Percentiles rank a stretch among this genome's conserved stretches.
These are phyloP conservation scores for Phytophthora cryptogea DNA, from an alignment of 352 stramenopile species.

Conservation along the genomic window DNA sequence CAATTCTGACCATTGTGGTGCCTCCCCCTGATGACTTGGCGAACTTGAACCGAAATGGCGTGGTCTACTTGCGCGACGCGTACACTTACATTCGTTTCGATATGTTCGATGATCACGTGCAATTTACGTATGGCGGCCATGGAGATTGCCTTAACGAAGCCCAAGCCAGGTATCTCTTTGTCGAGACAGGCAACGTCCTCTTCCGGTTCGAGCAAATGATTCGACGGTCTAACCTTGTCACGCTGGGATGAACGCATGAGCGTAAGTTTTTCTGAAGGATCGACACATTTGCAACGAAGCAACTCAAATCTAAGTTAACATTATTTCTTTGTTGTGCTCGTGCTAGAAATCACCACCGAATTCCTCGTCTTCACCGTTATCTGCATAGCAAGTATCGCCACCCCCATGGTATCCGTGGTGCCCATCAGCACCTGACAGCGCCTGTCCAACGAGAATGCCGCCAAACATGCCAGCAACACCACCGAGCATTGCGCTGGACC, in stretches of 20 bases:
- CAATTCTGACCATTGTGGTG: constrained; percentile 39
- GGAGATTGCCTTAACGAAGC: constrained; percentile 40
- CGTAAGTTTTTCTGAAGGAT: background rate
- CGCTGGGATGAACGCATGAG: constrained; percentile 10
- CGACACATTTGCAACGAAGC: background rate
- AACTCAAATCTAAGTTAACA: constrained; percentile 22
- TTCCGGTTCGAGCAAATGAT: constrained; percentile 54
- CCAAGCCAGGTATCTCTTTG: constrained; percentile 44
- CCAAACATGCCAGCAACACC: constrained; percentile 32
- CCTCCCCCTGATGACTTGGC: constrained; percentile 30
- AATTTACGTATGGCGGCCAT: constrained; percentile 48
- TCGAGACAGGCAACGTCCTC: constrained; percentile 44
- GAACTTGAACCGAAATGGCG: constrained; percentile 32
- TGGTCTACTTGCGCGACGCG: constrained; percentile 43
- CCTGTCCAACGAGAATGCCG: constrained; percentile 27
- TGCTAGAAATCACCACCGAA: constrained; percentile 39
- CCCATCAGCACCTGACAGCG: constrained; percentile 13
- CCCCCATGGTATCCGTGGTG: constrained; percentile 15
- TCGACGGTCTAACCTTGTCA: constrained; percentile 37
- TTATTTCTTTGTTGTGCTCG: constrained; percentile 6
- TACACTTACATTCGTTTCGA: constrained; percentile 56
- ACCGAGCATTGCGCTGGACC: constrained; percentile 33
- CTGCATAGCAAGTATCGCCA: constrained; percentile 5
- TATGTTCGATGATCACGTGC: constrained; percentile 38
- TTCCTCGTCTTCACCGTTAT: constrained; percentile 29